A percentile compares a stretch with the other conserved stretches of the same genome.
These are phyloP conservation scores for Pulveroboletus ravenelii DNA, from an alignment of 768 basidiomycete genomes.

Conservation along the genomic window DNA sequence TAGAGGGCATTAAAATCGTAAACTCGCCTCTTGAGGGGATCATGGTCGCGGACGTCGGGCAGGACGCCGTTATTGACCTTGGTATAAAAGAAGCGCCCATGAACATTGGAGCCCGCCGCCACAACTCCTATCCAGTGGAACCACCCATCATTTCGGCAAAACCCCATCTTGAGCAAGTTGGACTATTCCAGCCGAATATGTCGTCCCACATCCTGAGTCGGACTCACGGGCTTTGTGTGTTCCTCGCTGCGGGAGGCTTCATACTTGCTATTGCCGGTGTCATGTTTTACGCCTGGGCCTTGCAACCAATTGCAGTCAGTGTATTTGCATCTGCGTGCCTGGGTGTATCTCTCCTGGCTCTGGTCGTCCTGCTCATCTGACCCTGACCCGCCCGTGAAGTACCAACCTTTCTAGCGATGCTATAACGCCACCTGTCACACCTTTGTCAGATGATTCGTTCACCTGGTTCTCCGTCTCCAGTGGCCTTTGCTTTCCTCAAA, in stretches of 20 bases:
- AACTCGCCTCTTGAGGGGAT: constrained; percentile 19
- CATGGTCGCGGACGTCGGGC: constrained; percentile 11
- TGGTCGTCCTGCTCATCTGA: constrained; percentile 15
- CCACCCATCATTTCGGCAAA: constrained; percentile 38
- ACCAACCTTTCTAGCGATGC: background rate
- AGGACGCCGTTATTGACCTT: background rate
- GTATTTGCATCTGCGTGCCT: constrained; percentile 40
- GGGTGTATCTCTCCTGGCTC: constrained; percentile 29
- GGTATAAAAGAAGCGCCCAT: too few species aligned
- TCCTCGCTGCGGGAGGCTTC: constrained; percentile 45
- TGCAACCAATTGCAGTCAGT: constrained; percentile 41
- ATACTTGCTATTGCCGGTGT: constrained; percentile 47
- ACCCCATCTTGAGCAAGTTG: constrained; percentile 51
- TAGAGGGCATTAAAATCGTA: constrained; percentile 26
- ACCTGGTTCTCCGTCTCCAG: background rate
- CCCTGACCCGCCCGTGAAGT: background rate
- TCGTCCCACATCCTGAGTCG: constrained; percentile 43
- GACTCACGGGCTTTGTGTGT: constrained; percentile 46
- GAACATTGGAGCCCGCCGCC: background rate
- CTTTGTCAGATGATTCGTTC: too few species aligned
- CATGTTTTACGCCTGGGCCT: constrained; percentile 48
- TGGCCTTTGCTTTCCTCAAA: background rate
- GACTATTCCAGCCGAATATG: constrained; percentile 39
- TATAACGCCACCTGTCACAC: background rate
- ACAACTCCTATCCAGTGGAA: constrained; percentile 11